Conservation (phyloP, 139 green algal species). For the Auxenochlorella pyrenoidosa region DNA sequence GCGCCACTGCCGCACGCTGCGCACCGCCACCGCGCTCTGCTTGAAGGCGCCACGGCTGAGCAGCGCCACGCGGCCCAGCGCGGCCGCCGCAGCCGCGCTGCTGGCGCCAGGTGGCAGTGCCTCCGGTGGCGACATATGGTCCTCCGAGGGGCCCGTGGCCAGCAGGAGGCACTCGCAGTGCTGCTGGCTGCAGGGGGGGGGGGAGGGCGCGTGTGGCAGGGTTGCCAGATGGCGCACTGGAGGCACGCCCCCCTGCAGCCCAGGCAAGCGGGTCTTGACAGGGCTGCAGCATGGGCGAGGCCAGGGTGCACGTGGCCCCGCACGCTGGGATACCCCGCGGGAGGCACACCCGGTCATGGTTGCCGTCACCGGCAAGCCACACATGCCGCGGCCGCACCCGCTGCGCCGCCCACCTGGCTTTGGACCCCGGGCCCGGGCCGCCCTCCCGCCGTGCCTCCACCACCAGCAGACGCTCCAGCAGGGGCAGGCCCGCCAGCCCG, state of each 20-base stretch:
- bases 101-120: too few species aligned
- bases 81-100: neutral
- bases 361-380: neutral
- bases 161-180: conserved; percentile 23
- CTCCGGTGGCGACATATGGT: neutral
- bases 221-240: too few species aligned
- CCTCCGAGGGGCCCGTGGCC: neutral
- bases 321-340: too few species aligned
- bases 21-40: neutral
- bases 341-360: neutral
- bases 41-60: neutral
- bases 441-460: neutral
- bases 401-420: neutral
- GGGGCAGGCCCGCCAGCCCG: conserved; percentile 12
- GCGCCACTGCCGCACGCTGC: neutral
- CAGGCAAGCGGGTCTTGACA: too few species aligned
- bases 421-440: neutral
- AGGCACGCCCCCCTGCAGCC: too few species aligned
- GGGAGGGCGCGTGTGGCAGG: too few species aligned
- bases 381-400: neutral
- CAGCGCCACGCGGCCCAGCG: neutral
- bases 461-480: conserved; percentile 22
- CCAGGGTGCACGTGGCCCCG: too few species aligned
- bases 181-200: neutral
- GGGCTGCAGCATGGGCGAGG: too few species aligned